These are phyloP conservation scores for Trichomonas vaginalis DNA, from an alignment of 208 protist genomes.

Conservation along the genomic window DNA sequence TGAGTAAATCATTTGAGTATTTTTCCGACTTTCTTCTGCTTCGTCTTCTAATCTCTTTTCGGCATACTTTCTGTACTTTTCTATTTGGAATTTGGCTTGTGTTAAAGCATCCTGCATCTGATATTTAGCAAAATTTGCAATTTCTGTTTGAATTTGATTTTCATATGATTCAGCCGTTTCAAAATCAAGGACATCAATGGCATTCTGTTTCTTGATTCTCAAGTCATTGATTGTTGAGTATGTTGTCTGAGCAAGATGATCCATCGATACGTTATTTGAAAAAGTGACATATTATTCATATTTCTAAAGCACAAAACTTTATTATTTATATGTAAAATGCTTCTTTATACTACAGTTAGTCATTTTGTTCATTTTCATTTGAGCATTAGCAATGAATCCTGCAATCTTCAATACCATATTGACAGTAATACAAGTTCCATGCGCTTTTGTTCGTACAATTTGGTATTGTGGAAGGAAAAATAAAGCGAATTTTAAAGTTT, in stretches of 20 bases:
- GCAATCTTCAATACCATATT: not conserved
- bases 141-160: not conserved
- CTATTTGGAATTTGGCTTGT: not conserved
- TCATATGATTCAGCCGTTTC: not conserved
- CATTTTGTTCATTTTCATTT: too few relatives aligned
- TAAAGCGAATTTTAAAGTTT: not conserved
- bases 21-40: not conserved
- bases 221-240: not conserved
- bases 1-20: not conserved
- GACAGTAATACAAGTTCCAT: not conserved
- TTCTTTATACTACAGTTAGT: too few relatives aligned
- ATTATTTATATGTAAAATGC: too few relatives aligned
- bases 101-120: not conserved
- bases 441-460: not conserved
- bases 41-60: not conserved
- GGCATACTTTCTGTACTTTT: not conserved
- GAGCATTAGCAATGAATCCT: not conserved
- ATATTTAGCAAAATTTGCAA: not conserved
- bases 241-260: not conserved
- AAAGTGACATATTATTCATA: too few relatives aligned
- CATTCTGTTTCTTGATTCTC: conserved; percentile 6
- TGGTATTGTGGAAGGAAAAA: not conserved
- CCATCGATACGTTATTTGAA: not conserved
- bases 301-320: too few relatives aligned
- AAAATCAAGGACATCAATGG: not conserved